Base-by-base conservation (phyloP, 495 filamentous ascomycete species). In the Hypoxylon rickii region DNA sequence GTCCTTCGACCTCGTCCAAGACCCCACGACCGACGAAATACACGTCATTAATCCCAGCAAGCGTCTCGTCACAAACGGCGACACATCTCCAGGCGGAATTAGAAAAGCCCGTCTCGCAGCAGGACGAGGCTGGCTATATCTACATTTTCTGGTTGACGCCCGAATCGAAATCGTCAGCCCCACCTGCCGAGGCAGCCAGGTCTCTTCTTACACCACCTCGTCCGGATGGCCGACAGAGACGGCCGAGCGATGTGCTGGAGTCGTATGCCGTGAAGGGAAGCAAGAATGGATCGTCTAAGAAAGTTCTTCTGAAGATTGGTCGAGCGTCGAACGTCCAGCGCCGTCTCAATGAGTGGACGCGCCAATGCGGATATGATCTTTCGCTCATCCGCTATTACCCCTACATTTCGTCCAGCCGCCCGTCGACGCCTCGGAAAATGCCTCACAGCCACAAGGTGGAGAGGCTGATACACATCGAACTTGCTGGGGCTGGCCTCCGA, bases 81-180 rank as follows among this genome's bases (percentile, higher is more conserved):
- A 85, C 85, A 5, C 64, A 72, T 16, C 78, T 92, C 20, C 78
- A 89, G 33, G 75, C 81, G 22, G 93, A 96, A 67, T 76, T 97
- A 3, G 83, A 85, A 11, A 96, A 96, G 64, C 90, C 92, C 8
- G 80, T 95, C 54, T 89, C 89, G 2, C 72, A 71, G 3, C 72
- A 77, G 33, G 94, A 97, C 63, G 89, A 95, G 39, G 79, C 89
- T 37, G 94, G 94, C 31, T 98, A 91, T 67, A 97, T 97, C 60
- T 98, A 98, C 78, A 94, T 98, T 63, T 98, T 97, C 80, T 96
- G 92, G 91, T 76, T 96, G 3, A 87, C 82, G 3, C 82, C 82
- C 32, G 81, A 80, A 46, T 79, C 70, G n/a, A 67, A 73, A 40
- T 71, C 72, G 3, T 57, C 73, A 5, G 73, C 78, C 1, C 79